Evolutionary conservation across 495 filamentous ascomycete species (phyloP).

Genomic region (Clohesyomyces aquaticus): DNA sequence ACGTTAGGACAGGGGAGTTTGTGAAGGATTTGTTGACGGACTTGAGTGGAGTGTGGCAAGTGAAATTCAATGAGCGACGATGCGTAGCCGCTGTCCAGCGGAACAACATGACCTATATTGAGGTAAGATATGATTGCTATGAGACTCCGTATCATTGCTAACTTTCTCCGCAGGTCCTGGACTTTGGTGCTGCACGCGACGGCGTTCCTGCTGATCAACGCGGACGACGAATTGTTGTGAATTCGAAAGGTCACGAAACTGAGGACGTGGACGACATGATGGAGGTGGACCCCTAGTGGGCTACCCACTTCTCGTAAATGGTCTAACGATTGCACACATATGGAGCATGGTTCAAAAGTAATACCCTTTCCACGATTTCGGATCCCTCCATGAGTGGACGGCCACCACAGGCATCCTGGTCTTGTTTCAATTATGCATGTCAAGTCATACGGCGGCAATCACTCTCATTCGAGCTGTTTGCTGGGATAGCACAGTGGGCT

Average conservation of each 20-base stretch:
- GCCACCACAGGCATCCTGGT: background rate
- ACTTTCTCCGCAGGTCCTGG: slow-evolving; percentile 33
- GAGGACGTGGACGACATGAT: slow-evolving; percentile 43
- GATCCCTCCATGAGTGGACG: slow-evolving; percentile 11
- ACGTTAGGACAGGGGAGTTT: slow-evolving; percentile 87
- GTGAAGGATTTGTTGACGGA: slow-evolving; percentile 95
- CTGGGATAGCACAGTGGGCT: background rate
- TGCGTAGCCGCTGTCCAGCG: slow-evolving; percentile 97
- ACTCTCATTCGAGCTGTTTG: background rate
- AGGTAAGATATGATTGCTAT: slow-evolving; percentile 62
- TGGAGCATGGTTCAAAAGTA: slow-evolving; percentile 9
- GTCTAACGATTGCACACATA: slow-evolving; percentile 17
- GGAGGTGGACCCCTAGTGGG: slow-evolving; percentile 29
- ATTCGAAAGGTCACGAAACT: slow-evolving; percentile 52
- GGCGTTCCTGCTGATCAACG: slow-evolving; percentile 61
- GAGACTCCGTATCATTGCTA: background rate
- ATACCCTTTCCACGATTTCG: slow-evolving; percentile 20
- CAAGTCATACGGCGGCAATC: background rate
- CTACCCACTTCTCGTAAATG: background rate
- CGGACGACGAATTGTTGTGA: slow-evolving; percentile 79
- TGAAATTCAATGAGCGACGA: slow-evolving; percentile 92
- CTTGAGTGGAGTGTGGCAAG: slow-evolving; percentile 95
- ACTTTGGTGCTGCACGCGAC: slow-evolving; percentile 79
- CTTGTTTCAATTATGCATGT: background rate
- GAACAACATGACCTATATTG: slow-evolving; percentile 88